Conservation (phyloP, 768 basidiomycete genomes). For the Auriscalpium orientale region DNA sequence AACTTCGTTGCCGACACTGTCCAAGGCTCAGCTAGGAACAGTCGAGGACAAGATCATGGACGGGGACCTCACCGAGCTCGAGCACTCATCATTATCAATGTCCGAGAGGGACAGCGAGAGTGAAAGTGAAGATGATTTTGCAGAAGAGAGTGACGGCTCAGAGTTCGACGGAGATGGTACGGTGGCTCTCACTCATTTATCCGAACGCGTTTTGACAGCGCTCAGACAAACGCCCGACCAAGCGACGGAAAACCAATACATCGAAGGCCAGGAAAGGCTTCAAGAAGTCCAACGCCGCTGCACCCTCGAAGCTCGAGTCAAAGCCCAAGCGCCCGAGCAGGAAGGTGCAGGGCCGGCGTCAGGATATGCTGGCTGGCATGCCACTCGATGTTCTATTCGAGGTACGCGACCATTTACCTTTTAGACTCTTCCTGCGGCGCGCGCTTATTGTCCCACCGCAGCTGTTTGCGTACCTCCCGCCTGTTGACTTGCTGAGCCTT, state of each 20-base stretch:
- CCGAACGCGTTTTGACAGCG: not conserved
- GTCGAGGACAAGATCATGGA: not conserved
- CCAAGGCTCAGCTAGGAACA: too few species aligned
- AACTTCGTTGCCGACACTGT: too few species aligned
- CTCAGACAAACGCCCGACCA: not conserved
- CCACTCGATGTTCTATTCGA: slow-evolving; percentile 9
- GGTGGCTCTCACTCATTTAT: not conserved
- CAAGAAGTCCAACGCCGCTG: too few species aligned
- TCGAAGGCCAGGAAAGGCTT: not conserved
- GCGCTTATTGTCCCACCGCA: not conserved
- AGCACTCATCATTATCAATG: not conserved
- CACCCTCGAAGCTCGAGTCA: not conserved
- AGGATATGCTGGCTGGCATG: slow-evolving; percentile 7
- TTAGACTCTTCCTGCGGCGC: not conserved
- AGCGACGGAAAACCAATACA: not conserved
- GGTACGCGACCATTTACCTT: not conserved
- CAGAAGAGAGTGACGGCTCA: not conserved
- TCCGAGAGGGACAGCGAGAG: not conserved
- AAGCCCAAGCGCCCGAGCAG: not conserved
- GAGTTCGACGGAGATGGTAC: not conserved
- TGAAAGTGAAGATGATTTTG: not conserved
- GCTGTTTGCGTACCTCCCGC: slow-evolving; percentile 6
- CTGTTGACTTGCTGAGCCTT: slow-evolving; percentile 11
- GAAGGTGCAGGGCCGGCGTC: slow-evolving; percentile 5
- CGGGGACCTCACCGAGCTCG: not conserved